A percentile compares a stretch with the other conserved stretches of the same genome.
These are phyloP conservation scores for Penicillium aurantiogriseum DNA, from an alignment of 2,329 filamentous ascomycete genomes.

Conservation along the genomic window DNA sequence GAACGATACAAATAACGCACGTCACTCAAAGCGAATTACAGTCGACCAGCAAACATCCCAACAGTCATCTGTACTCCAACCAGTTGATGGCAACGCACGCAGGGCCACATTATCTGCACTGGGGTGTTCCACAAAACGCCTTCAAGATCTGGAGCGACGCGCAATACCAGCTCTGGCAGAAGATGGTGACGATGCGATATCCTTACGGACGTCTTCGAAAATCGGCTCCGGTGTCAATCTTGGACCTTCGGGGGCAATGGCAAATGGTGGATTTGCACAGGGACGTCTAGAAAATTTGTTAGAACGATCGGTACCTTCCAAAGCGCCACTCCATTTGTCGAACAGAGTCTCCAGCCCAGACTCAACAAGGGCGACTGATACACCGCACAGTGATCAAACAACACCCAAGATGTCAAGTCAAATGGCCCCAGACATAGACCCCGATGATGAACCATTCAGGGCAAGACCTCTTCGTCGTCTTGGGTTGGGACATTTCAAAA, in stretches of 20 bases:
- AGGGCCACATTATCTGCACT: not conserved
- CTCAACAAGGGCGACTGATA: not conserved
- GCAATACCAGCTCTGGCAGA: slow-evolving; percentile 50
- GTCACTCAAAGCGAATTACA: not conserved
- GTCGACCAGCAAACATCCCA: not conserved
- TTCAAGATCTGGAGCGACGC: slow-evolving; percentile 24
- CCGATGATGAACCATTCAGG: slow-evolving; percentile 53
- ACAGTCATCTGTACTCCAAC: slow-evolving; percentile 23
- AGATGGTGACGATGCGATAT: slow-evolving; percentile 44
- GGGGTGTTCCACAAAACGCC: slow-evolving; percentile 35
- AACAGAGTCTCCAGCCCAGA: not conserved
- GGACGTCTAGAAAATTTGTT: slow-evolving; percentile 36
- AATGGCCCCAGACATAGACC: slow-evolving; percentile 10
- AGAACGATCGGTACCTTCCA: slow-evolving; percentile 28
- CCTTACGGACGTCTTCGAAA: not conserved
- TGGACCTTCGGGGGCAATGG: not conserved
- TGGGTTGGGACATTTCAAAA: slow-evolving; percentile 71
- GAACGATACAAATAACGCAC: not conserved
- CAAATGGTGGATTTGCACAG: slow-evolving; percentile 9
- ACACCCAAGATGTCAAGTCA: slow-evolving; percentile 1
- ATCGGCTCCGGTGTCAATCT: not conserved
- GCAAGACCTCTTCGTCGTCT: slow-evolving; percentile 58
- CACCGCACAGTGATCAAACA: not conserved
- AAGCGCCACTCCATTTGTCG: slow-evolving; percentile 15
- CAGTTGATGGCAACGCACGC: slow-evolving; percentile 31